Conservation (phyloP, 805 yeast species). For the Yamadazyma paraphyllophila region DNA sequence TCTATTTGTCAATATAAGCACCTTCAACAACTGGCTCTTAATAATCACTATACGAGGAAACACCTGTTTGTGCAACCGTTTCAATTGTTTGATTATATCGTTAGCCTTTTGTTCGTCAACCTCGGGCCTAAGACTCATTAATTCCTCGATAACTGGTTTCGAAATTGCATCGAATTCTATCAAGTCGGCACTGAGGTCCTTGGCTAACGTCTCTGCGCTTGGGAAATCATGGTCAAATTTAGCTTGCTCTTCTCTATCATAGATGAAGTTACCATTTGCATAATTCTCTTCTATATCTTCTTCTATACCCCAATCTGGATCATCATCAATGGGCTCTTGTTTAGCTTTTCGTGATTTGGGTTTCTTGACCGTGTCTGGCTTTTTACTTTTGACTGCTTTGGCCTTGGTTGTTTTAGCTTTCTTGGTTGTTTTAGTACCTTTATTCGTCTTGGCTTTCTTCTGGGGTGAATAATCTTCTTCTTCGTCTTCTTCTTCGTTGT, state of each 20-base stretch:
- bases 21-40: conserved; percentile 30
- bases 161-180: conserved; percentile 12
- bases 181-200: conserved; percentile 18
- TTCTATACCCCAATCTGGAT: conserved; percentile 45
- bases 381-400: background rate
- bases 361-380: no score
- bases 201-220: conserved; percentile 19
- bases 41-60: conserved; percentile 29
- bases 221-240: conserved; percentile 26
- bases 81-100: conserved; percentile 10
- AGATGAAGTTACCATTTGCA: conserved; percentile 33
- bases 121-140: background rate
- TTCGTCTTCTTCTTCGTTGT: conserved; percentile 14
- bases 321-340: conserved; percentile 10
- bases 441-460: conserved; percentile 5
- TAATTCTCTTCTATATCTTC: conserved; percentile 27
- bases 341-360: background rate
- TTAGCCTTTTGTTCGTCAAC: background rate
- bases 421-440: background rate
- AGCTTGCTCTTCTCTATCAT: conserved; percentile 30
- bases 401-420: conserved; percentile 8
- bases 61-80: conserved; percentile 17
- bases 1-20: conserved; percentile 30
- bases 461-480: conserved; percentile 10
- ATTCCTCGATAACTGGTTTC: background rate